Percentiles rank a stretch among this genome's conserved stretches.
phyloP scores from a whole-genome alignment of 2,329 filamentous ascomycete species.

The Blastomyces emzantsi region DNA sequence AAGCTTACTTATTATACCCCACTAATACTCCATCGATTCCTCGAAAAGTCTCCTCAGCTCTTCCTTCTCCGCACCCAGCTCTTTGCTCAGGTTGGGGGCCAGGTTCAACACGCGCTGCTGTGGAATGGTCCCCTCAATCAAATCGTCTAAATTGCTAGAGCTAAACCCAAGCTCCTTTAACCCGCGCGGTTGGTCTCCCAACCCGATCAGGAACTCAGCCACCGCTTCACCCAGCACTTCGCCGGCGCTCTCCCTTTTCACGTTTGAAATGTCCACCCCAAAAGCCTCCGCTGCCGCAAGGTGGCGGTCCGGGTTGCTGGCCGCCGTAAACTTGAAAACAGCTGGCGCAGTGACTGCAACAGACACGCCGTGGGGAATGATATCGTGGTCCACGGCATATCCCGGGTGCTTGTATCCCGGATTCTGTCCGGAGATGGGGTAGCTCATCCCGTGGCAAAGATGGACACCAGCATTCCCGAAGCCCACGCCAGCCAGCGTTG shows the following conservation, averaged over 20 bases:
- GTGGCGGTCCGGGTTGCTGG: constrained; percentile 88
- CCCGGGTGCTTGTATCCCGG: constrained; percentile 79
- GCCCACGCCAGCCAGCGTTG: constrained; percentile 87
- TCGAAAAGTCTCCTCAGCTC: constrained; percentile 64
- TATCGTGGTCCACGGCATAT: constrained; percentile 65
- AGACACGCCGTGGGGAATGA: constrained; percentile 93
- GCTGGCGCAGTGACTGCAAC: constrained; percentile 90
- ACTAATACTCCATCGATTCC: constrained; percentile 46
- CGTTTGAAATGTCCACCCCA: constrained; percentile 77
- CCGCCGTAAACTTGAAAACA: constrained; percentile 85
- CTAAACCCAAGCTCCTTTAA: constrained; percentile 76
- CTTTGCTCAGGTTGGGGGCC: constrained; percentile 67
- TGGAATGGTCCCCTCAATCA: constrained; percentile 92
- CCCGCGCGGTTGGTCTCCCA: constrained; percentile 87
- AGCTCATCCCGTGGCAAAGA: constrained; percentile 85
- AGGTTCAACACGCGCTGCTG: constrained; percentile 86
- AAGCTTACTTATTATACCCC: neutral
- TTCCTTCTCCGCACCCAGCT: constrained; percentile 61
- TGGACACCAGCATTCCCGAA: constrained; percentile 98
- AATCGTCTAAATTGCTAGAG: constrained; percentile 61
- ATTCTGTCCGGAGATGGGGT: constrained; percentile 94
- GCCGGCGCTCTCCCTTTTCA: constrained; percentile 82
- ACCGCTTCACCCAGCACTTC: constrained; percentile 80
- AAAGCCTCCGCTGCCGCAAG: constrained; percentile 82
- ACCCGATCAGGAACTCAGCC: constrained; percentile 64